Percentiles rank a stretch among this genome's conserved stretches.
Conservation (phyloP, 163 green algal genomes). For the Prototheca wickerhamii region DNA sequence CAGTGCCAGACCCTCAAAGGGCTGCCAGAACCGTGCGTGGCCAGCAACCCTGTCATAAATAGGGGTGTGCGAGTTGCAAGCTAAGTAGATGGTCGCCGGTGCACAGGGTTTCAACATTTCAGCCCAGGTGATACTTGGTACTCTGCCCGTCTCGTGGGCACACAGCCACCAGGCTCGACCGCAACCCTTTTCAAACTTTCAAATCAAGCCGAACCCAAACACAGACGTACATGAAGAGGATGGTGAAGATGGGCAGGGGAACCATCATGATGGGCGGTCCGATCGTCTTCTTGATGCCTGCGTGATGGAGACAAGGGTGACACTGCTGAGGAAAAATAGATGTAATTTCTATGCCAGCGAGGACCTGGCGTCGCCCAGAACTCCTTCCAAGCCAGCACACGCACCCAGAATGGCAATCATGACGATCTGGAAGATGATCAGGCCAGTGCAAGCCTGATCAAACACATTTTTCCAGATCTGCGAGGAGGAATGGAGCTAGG, state of each 20-base stretch:
- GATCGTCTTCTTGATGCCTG: conserved; percentile 32
- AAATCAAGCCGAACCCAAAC: background rate
- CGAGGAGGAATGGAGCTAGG: background rate
- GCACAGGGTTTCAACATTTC: too few species aligned
- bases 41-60: conserved; percentile 4
- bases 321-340: too few species aligned
- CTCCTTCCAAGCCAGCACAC: too few species aligned
- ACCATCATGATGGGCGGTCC: conserved; percentile 25
- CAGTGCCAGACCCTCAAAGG: conserved; percentile 23
- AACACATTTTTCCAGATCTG: conserved; percentile 51
- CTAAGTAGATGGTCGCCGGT: too few species aligned
- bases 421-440: conserved; percentile 50
- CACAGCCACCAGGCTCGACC: too few species aligned
- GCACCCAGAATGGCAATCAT: conserved; percentile 29
- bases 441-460: conserved; percentile 44
- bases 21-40: conserved; percentile 21
- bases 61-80: conserved; percentile 2
- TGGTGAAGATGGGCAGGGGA: conserved; percentile 31
- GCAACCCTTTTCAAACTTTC: background rate
- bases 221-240: conserved; percentile 19
- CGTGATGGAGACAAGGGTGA: background rate
- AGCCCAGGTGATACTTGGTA: too few species aligned
- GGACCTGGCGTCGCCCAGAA: too few species aligned
- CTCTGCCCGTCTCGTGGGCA: too few species aligned
- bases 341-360: too few species aligned